Base-by-base conservation (phyloP, 805 yeast genomes). In the Yamadazyma philogaea region DNA sequence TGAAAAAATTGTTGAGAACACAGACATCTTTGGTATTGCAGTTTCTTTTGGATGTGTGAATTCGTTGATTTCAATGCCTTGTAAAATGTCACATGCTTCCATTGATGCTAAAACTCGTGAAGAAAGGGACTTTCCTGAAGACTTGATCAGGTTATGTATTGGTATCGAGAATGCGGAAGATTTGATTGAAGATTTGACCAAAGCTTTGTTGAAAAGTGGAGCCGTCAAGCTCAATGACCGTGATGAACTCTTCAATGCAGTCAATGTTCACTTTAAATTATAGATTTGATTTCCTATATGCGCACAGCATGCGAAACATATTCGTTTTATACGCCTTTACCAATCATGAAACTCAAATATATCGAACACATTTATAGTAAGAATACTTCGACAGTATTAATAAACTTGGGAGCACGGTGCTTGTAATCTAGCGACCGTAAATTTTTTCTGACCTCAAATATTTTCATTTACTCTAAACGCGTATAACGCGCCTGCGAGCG, bases 21-120 rank as follows among this genome's bases (percentile, higher is more conserved):
- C 91, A 17, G 78, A 82, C 43, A 70, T 91, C 30, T 90, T 84
- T 70, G 87, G 90, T 30, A 87, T 90, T 50, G 87, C 96, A 6
- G 97, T 90, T 7, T 85, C 95, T 8, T 90, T 90, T 65, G 98
- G 98, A 17, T 85, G 96, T 61, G 96, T 91, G 47, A 87, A 88
- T 70, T 86, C 96, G 14, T 74, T 90, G 58, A 87, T 90, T 44
- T 87, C 96, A 30, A 78, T 90, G 82, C 98, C 98, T 12, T 87
- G 97, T 63, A 78, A 79, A 63, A 90, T 90, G 97, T 87, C 96
- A 6, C 98, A 90, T 59, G 97, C 97, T n/a, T 84, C 96, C 2
- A 90, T 90, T 48, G 96, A 89, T 53, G 84, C 89, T 19, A 79
- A 86, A 57, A 82, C 87, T 3, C 80, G 97, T 63, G 82, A 81